Conservation (phyloP, 2,329 filamentous ascomycete genomes). For the Fusarium kyushuense region DNA sequence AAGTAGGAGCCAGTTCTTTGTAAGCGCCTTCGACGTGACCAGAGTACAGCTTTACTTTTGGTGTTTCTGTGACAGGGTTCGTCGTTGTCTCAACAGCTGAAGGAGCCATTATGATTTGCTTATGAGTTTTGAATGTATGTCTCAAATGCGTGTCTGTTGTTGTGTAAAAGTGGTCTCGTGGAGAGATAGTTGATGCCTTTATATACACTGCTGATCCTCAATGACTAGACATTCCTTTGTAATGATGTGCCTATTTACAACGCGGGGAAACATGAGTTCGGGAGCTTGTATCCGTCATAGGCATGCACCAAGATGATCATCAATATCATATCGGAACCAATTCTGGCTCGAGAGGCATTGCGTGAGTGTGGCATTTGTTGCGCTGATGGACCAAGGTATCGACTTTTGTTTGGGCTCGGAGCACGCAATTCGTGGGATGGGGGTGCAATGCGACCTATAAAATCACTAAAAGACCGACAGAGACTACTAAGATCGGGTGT, state of each 20-base stretch:
- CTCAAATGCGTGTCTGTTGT: neutral
- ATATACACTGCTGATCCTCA: slow-evolving; percentile 27
- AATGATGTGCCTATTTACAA: neutral
- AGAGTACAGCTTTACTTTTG: slow-evolving; percentile 46
- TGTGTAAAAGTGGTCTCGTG: neutral
- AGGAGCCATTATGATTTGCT: slow-evolving; percentile 38
- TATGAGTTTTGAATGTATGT: neutral
- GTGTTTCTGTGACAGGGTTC: slow-evolving; percentile 20
- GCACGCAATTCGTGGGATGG: slow-evolving; percentile 39
- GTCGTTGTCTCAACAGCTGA: slow-evolving; percentile 43
- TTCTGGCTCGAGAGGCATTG: slow-evolving; percentile 23
- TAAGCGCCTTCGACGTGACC: slow-evolving; percentile 45
- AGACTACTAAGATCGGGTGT: neutral
- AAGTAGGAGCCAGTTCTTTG: slow-evolving; percentile 42
- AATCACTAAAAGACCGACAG: neutral
- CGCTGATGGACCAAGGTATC: slow-evolving; percentile 7
- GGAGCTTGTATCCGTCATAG: slow-evolving; percentile 20
- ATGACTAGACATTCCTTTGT: neutral
- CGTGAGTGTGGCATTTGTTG: slow-evolving; percentile 29
- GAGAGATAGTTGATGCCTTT: slow-evolving; percentile 14
- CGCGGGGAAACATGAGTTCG: slow-evolving; percentile 29
- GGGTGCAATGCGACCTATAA: neutral
- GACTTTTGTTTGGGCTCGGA: slow-evolving; percentile 10
- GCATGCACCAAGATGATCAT: neutral
- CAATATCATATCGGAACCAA: neutral